A percentile compares a stretch with the other conserved stretches of the same genome.
Conservation (phyloP, 2,329 filamentous ascomycete genomes). For the Aspergillus jensenii region DNA sequence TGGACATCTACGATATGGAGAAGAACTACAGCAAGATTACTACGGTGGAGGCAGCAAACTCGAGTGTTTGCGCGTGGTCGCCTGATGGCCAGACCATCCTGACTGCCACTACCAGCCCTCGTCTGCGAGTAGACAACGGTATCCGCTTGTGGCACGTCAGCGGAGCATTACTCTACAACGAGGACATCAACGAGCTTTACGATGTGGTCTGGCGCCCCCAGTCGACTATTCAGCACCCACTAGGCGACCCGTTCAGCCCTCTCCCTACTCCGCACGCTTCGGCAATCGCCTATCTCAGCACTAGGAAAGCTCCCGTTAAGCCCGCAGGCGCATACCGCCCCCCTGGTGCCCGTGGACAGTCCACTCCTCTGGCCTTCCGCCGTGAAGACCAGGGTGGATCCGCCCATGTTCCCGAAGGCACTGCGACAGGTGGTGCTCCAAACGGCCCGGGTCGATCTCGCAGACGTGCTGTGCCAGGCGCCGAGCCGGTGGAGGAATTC, state of each 20-base stretch:
- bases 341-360: slow-evolving; percentile 83
- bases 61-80: slow-evolving; percentile 95
- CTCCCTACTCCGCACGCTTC: slow-evolving; percentile 79
- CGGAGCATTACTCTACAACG: slow-evolving; percentile 87
- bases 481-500: slow-evolving; percentile 67
- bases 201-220: slow-evolving; percentile 85
- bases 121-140: slow-evolving; percentile 94
- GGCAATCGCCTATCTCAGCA: slow-evolving; percentile 76
- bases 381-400: slow-evolving; percentile 95
- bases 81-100: slow-evolving; percentile 93
- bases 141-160: slow-evolving; percentile 92
- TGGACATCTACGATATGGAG: slow-evolving; percentile 94
- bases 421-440: slow-evolving; percentile 56
- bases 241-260: slow-evolving; percentile 70
- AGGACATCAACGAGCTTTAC: slow-evolving; percentile 94
- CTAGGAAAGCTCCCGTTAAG: slow-evolving; percentile 91
- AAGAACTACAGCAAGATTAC: slow-evolving; percentile 90
- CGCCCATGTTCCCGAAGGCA: slow-evolving; percentile 79
- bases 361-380: slow-evolving; percentile 92
- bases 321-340: slow-evolving; percentile 96
- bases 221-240: slow-evolving; percentile 57
- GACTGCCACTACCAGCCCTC: slow-evolving; percentile 95
- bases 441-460: slow-evolving; percentile 78
- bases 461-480: slow-evolving; percentile 81
- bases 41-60: slow-evolving; percentile 93